Percentiles rank a stretch among this genome's conserved stretches.
These are phyloP conservation scores for Salvia hispanica DNA, from an alignment of 257 asterid genomes.

Conservation along the genomic window DNA sequence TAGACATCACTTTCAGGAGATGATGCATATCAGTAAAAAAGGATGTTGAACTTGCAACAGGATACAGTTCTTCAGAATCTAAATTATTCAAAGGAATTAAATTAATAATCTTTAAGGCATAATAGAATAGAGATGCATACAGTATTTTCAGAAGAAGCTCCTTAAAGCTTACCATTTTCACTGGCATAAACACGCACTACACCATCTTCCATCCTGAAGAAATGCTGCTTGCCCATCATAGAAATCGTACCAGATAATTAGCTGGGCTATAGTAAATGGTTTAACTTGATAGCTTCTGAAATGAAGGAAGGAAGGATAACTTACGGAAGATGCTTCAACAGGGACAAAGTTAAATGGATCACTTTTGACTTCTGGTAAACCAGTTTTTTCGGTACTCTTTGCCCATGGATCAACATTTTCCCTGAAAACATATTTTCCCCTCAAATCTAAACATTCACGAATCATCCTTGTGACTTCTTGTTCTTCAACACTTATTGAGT, in stretches of 20 bases:
- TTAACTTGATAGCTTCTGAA: slow-evolving; percentile 27
- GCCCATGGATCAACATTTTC: slow-evolving; percentile 77
- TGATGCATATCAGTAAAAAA: slow-evolving; percentile 93
- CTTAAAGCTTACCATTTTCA: slow-evolving; percentile 58
- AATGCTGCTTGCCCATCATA: slow-evolving; percentile 56
- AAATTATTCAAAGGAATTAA: slow-evolving; percentile 24
- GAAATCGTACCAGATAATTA: slow-evolving; percentile 32
- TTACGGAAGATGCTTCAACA: slow-evolving; percentile 76
- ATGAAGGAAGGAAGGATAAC: slow-evolving; percentile 40
- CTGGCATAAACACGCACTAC: slow-evolving; percentile 80
- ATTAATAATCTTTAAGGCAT: slow-evolving; percentile 2
- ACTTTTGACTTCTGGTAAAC: slow-evolving; percentile 38
- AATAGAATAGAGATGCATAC: slow-evolving; percentile 17
- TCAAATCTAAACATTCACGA: slow-evolving; percentile 75
- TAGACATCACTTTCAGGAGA: slow-evolving; percentile 73
- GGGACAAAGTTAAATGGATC: slow-evolving; percentile 71
- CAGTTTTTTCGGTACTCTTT: slow-evolving; percentile 42
- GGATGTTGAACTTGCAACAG: slow-evolving; percentile 76
- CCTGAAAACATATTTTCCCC: slow-evolving; percentile 82
- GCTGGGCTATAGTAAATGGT: slow-evolving; percentile 27
- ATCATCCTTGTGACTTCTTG: slow-evolving; percentile 81
- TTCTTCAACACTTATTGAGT: slow-evolving; percentile 64
- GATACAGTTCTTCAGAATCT: slow-evolving; percentile 82
- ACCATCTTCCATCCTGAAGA: slow-evolving; percentile 87
- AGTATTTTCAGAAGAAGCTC: slow-evolving; percentile 22